Evolutionary conservation across 1,284 basidiomycete genomes (phyloP), one percentile per base, ranked within the genome.

Genomic region (Ustilago curta): DNA sequence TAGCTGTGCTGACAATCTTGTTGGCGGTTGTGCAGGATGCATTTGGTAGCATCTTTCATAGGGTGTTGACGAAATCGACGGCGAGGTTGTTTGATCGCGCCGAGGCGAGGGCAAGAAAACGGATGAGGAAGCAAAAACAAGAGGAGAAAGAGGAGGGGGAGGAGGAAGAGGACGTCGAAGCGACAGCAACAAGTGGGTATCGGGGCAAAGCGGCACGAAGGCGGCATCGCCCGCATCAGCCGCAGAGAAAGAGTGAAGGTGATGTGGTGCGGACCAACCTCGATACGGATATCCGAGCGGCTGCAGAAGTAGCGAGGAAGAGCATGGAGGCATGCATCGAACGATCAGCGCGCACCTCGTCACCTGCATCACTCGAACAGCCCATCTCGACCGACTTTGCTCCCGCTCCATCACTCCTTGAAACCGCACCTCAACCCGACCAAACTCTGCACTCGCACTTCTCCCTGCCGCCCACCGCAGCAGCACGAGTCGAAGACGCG

Each of bases 1-100:
- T 78, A 44, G 81, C 45, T 42, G 76, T 72, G 53, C 68, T 66
- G 31, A 79, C 51, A 48, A 77, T 84, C 19, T 59, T 80, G 27
- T 62, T 82, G 19, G 75, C 83, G 88, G 91, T 92, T 29, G 78
- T 92, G n/a, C 68, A 71, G 53, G 72, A 75, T 65, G 66, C 72
- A 43, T 75, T 75, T 57, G 72, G 72, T 8, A 62, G 72, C n/a
- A 53, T 75, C 25, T 59, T 75, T 21, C 63, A 63, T 40, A n/a
- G 58, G 8, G 43, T 67, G 49, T 23, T 75, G 23, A 67, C 55
- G 16, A 53, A 64, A 2, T 60, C 56, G 45, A 64, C 67, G 1
- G 27, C 56, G 52, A 59, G 72, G 29, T 45, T 75, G 55, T 75
- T 75, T 18, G 53, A 59, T 44, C 35, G 67, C 3, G 66, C 58